Evolutionary conservation across 257 asterid genomes (phyloP).

Genomic region (Rehmannia glutinosa): DNA sequence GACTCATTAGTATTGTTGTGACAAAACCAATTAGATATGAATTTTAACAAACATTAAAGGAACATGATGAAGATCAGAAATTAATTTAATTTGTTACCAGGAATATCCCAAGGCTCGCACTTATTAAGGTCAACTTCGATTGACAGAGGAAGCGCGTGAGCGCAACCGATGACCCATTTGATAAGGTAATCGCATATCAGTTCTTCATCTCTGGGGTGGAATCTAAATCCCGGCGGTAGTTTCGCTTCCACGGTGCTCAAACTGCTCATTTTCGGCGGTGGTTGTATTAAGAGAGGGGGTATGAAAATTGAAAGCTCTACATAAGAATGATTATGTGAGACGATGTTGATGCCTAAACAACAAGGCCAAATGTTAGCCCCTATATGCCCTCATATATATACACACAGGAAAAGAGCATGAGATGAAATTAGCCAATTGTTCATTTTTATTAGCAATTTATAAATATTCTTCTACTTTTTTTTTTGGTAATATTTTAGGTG

Average conservation of each 20-base stretch:
- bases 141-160: constrained; percentile 42
- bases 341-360: neutral
- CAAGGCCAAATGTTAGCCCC: constrained; percentile 18
- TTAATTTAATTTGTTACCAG: constrained; percentile 41
- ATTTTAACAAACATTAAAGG: neutral
- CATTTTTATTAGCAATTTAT: constrained; percentile 3
- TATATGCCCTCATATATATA: constrained; percentile 10
- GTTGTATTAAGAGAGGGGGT: neutral
- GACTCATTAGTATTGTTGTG: too few species aligned
- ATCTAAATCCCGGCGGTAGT: constrained; percentile 88
- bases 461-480: neutral
- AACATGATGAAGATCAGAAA: neutral
- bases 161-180: constrained; percentile 42
- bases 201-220: constrained; percentile 86
- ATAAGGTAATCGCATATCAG: constrained; percentile 74
- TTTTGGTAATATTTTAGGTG: neutral
- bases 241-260: constrained; percentile 73
- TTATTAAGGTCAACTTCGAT: constrained; percentile 82
- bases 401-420: neutral
- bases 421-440: neutral
- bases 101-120: constrained; percentile 97
- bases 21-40: too few species aligned
- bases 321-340: neutral
- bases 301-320: neutral
- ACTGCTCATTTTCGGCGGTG: constrained; percentile 42